Evolutionary conservation across 768 basidiomycete species (phyloP), one percentile per base, ranked within the genome.

Genomic region (Leccinellum rugosiceps): DNA sequence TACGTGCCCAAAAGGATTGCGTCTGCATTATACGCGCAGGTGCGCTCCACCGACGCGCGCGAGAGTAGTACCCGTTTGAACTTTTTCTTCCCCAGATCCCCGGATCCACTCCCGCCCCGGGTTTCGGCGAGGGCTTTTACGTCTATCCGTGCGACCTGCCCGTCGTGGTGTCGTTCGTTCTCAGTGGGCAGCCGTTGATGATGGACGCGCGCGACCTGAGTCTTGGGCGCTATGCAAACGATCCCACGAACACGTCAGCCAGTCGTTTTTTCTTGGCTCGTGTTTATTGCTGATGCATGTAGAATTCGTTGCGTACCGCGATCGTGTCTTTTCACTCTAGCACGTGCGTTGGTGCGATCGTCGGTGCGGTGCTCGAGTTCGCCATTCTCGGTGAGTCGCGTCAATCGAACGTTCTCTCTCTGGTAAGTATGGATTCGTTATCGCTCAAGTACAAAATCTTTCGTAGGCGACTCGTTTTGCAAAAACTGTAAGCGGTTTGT

Each of bases 271-370:
- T 11, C n/a, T n/a, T n/a, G n/a, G n/a, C n/a, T n/a, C n/a, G n/a
- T n/a, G n/a, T n/a, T n/a, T n/a, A n/a, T n/a, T n/a, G n/a, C n/a
- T n/a, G n/a, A n/a, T n/a, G n/a, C n/a, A n/a, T n/a, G n/a, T n/a
- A n/a, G n/a, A n/a, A n/a, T n/a, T n/a, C n/a, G n/a, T n/a, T n/a
- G n/a, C n/a, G n/a, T n/a, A n/a, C n/a, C n/a, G n/a, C n/a, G n/a
- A n/a, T n/a, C n/a, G n/a, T n/a, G n/a, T n/a, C n/a, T n/a, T n/a
- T n/a, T n/a, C n/a, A n/a, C n/a, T 21, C 11, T 31, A 83, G 80
- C 7, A 75, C 78, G 43, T 87, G 85, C 66, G 73, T 87, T 3
- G 84, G 80, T 6, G 83, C 80, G 4, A 75, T 89, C 30, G 61
- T 86, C 26, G 76, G 77, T 31, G 30, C 26, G 76, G 77, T 31